Conservation (phyloP, 306 rosid genomes). For the Canavalia ensiformis region DNA sequence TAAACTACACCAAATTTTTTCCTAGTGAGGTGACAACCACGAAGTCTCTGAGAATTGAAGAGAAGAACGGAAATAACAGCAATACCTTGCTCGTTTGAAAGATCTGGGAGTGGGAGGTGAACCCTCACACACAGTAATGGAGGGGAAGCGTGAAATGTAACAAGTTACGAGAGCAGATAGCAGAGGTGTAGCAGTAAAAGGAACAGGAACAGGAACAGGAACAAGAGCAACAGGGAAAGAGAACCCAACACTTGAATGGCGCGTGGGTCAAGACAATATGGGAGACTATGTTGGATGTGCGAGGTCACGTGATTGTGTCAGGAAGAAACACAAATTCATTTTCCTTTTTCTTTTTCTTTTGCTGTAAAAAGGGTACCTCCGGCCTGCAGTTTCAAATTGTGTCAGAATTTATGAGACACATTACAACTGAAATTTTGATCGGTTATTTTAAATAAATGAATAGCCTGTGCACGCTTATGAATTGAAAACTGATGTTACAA, state of each 20-base stretch:
- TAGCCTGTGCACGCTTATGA: constrained; percentile 14
- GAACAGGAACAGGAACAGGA: neutral
- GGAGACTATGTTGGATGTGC: constrained; percentile 43
- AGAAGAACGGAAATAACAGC: neutral
- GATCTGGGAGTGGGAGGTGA: constrained; percentile 49
- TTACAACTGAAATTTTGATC: constrained; percentile 18
- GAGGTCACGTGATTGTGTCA: constrained; percentile 79
- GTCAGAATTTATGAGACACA: constrained; percentile 59
- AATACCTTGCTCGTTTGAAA: constrained; percentile 44
- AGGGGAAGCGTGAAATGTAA: neutral
- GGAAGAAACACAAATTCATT: constrained; percentile 46
- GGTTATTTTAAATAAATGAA: neutral
- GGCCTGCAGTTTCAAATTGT: constrained; percentile 36
- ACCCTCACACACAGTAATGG: constrained; percentile 30
- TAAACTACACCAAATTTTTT: neutral
- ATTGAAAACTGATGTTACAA: constrained; percentile 16
- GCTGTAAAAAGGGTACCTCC: constrained; percentile 41
- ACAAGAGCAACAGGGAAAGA: neutral
- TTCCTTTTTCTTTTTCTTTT: neutral
- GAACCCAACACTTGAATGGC: constrained; percentile 48
- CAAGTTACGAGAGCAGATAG: neutral
- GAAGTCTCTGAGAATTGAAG: neutral
- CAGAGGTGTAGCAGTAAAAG: neutral
- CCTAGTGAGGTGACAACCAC: neutral
- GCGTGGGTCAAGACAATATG: constrained; percentile 61